These are phyloP conservation scores for Pyricularia grisea DNA, from an alignment of 2,329 filamentous ascomycete species.

Conservation along the genomic window DNA sequence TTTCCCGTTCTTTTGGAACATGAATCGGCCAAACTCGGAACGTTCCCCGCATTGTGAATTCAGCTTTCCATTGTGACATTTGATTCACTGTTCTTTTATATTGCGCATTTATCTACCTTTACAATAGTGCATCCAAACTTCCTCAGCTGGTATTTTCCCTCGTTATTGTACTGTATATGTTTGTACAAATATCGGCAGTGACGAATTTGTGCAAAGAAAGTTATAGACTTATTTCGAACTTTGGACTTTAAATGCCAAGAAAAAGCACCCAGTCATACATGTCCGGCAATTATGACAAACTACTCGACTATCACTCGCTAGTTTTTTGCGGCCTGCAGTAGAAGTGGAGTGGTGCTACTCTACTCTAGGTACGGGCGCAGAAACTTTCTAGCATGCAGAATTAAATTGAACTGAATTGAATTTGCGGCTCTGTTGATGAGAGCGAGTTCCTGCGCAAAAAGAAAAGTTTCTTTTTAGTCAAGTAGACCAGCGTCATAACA, in stretches of 20 bases:
- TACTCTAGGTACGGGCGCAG: not conserved
- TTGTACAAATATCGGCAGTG: too few species aligned
- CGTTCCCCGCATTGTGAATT: not conserved
- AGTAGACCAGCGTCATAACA: not conserved
- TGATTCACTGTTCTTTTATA: too few species aligned
- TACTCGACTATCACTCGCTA: not conserved
- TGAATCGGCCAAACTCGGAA: not conserved
- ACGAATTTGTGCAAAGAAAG: not conserved
- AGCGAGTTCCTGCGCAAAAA: not conserved
- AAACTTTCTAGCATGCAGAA: not conserved
- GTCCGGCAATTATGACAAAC: not conserved
- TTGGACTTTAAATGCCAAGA: not conserved
- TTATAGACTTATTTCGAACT: not conserved
- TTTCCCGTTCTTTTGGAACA: not conserved
- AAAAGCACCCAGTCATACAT: not conserved
- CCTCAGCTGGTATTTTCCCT: not conserved
- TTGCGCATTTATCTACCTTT: not conserved
- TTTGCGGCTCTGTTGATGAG: not conserved
- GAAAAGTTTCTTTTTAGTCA: not conserved
- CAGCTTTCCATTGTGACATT: not conserved
- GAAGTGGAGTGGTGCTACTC: not conserved
- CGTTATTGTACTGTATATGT: too few species aligned
- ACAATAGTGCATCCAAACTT: too few species aligned
- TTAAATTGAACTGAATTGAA: too few species aligned
- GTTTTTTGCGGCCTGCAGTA: not conserved